Evolutionary conservation across 192 early-diverging fungal genomes (phyloP).

Genomic region (Glomus cerebriforme): DNA sequence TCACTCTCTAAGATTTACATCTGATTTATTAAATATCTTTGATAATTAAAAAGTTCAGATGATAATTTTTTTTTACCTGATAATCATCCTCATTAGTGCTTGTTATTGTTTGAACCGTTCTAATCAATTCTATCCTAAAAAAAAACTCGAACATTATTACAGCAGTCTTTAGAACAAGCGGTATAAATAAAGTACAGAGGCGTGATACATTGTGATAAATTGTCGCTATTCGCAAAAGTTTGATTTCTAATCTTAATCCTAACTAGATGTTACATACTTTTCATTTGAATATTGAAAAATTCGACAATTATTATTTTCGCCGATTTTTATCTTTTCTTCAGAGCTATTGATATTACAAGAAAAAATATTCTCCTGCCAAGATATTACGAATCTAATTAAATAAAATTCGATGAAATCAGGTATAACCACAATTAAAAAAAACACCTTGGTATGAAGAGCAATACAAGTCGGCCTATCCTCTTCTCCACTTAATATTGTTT

Average conservation of each 20-base stretch:
- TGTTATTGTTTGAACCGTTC: conserved; percentile 46
- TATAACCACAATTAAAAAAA: background rate
- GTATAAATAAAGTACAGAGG: no score
- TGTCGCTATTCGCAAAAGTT: no score
- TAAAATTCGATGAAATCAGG: background rate
- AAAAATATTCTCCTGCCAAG: conserved; percentile 54
- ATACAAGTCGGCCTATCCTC: background rate
- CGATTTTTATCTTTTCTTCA: conserved; percentile 60
- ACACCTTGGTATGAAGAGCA: background rate
- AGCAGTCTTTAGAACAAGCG: no score
- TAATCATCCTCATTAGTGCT: conserved; percentile 57
- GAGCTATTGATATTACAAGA: conserved; percentile 75
- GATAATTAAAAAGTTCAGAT: no score
- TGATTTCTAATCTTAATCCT: background rate
- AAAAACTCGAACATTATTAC: no score
- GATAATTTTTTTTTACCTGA: conserved; percentile 46
- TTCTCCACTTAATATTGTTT: background rate
- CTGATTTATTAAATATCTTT: background rate
- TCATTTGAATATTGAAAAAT: conserved; percentile 62
- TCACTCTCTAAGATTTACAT: conserved; percentile 49
- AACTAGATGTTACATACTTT: conserved; percentile 36
- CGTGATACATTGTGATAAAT: no score
- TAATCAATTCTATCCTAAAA: conserved; percentile 42
- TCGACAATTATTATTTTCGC: conserved; percentile 79
- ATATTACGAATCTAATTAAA: background rate